Conservation (phyloP, 768 basidiomycete species). For the Mycena crocata region DNA sequence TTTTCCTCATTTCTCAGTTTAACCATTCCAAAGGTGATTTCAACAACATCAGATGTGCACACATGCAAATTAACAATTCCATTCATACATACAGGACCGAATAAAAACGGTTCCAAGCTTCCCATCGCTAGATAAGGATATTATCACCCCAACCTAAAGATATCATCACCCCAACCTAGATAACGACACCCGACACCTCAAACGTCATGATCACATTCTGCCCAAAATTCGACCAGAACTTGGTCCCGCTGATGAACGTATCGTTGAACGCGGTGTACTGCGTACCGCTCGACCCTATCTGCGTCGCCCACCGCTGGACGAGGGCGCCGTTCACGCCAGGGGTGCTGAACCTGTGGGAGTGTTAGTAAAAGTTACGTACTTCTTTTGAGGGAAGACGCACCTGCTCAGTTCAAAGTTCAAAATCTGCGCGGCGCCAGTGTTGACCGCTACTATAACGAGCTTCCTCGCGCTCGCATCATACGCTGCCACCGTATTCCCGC, state of each 20-base stretch:
- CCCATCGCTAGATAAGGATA: no score
- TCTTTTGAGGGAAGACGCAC: no score
- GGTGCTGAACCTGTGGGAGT: conserved; percentile 23
- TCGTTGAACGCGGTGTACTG: conserved; percentile 33
- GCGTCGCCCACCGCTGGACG: conserved; percentile 32
- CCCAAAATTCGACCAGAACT: conserved; percentile 27
- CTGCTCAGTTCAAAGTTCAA: conserved; percentile 30
- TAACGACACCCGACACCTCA: conserved; percentile 21
- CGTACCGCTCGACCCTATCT: conserved; percentile 30
- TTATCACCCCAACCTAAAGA: no score
- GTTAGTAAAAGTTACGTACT: no score
- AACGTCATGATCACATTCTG: conserved; percentile 34
- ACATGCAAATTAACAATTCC: no score
- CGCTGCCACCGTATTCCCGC: conserved; percentile 22
- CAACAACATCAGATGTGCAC: no score
- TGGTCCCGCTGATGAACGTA: conserved; percentile 30
- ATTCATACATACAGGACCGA: no score
- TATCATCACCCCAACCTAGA: conserved; percentile 7
- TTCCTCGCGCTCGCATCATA: conserved; percentile 25
- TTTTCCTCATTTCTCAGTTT: no score
- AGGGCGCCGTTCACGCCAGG: conserved; percentile 25
- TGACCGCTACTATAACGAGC: conserved; percentile 33
- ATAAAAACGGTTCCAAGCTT: no score
- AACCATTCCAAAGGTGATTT: no score
- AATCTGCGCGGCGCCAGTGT: conserved; percentile 18